phyloP scores from a whole-genome alignment of 306 rosid genomes.

The Lablab purpureus region DNA sequence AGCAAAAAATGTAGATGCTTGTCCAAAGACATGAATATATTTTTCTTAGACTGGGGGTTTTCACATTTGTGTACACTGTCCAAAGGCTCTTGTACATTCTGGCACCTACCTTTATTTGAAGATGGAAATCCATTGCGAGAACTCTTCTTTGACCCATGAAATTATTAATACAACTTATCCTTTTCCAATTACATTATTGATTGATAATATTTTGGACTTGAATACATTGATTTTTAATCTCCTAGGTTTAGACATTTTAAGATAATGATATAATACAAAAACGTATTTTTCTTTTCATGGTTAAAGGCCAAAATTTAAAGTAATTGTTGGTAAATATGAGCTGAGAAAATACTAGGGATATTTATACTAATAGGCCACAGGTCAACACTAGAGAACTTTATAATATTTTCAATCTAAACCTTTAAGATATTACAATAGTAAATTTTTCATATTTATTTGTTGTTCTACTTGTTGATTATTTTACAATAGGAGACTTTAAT shows the following conservation, averaged over 20 bases:
- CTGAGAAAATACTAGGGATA: too few relatives aligned
- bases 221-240: not conserved
- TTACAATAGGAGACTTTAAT: too few relatives aligned
- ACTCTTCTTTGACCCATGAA: not conserved
- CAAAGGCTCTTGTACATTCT: not conserved
- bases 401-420: too few relatives aligned
- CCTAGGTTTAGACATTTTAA: not conserved
- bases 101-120: conserved; percentile 16
- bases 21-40: conserved; percentile 71
- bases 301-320: not conserved
- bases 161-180: not conserved
- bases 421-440: too few relatives aligned
- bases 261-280: not conserved
- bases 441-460: too few relatives aligned
- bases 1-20: conserved; percentile 47
- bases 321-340: too few relatives aligned
- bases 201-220: conserved; percentile 16
- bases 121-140: not conserved
- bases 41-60: not conserved
- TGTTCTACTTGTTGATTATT: too few relatives aligned
- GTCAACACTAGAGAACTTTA: too few relatives aligned
- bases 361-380: too few relatives aligned
- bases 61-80: conserved; percentile 24
- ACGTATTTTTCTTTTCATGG: not conserved
- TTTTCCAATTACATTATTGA: conserved; percentile 1